These are phyloP conservation scores for Haplosporangium gracile DNA, from an alignment of 192 early-diverging fungal genomes.

Conservation along the genomic window DNA sequence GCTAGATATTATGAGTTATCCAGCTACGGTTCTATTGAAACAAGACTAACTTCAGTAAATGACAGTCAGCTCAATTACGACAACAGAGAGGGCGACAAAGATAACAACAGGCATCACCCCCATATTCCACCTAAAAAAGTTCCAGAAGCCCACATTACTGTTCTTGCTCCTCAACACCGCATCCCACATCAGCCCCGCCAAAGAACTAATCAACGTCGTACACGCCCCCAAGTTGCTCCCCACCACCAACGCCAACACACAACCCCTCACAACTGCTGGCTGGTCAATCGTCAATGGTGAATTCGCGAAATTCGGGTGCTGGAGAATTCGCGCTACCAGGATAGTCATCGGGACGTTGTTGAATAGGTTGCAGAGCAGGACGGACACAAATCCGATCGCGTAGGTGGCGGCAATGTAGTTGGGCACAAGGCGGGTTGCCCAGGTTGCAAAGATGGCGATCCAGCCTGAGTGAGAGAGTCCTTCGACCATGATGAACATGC, in stretches of 20 bases:
- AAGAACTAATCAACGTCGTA: constrained; percentile 73
- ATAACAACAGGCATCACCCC: constrained; percentile 65
- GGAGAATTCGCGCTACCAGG: constrained; percentile 75
- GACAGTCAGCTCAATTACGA: constrained; percentile 64
- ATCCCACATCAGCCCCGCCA: constrained; percentile 81
- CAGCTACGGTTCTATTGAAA: too few species aligned
- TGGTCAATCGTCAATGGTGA: constrained; percentile 37
- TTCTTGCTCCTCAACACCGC: constrained; percentile 64
- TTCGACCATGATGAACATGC: constrained; percentile 89
- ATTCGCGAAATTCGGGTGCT: constrained; percentile 67
- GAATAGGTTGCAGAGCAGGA: constrained; percentile 76
- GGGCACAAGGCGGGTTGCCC: constrained; percentile 61
- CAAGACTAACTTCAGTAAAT: background rate
- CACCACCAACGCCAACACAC: constrained; percentile 76
- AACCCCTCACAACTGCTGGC: constrained; percentile 58
- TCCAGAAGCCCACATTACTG: constrained; percentile 52
- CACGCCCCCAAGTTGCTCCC: constrained; percentile 87
- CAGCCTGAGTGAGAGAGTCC: constrained; percentile 73
- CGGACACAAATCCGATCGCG: constrained; percentile 66
- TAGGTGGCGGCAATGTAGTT: constrained; percentile 68
- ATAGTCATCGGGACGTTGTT: constrained; percentile 91
- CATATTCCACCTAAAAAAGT: constrained; percentile 70
- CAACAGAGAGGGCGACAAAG: constrained; percentile 51
- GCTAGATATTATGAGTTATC: too few species aligned
- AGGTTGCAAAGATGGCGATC: constrained; percentile 72